Evolutionary conservation across 148 eudicot species (phyloP), one percentile per base, ranked within the genome.

Genomic region (Rhododendron kiyosumense): DNA sequence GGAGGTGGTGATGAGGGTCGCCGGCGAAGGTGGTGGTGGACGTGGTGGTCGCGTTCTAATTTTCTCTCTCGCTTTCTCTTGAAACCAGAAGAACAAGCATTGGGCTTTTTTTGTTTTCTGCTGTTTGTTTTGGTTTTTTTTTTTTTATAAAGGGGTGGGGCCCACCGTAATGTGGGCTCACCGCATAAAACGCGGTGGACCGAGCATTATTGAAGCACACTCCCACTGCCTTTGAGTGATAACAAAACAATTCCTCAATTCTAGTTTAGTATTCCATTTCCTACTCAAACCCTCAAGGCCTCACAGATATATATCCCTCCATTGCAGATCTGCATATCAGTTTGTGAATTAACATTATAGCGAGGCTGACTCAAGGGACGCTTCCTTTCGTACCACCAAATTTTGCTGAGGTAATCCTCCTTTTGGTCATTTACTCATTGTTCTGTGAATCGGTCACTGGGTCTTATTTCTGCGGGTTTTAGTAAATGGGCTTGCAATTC

Each of bases 121-220:
- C 32, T 32, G 32, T 32, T 32, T 32, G 0, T 32, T 32, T 32
- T 32, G 1, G 1, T n/a, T n/a, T n/a, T n/a, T n/a, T n/a, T n/a
- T n/a, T n/a, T n/a, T n/a, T n/a, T n/a, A n/a, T n/a, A n/a, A n/a
- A n/a, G n/a, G n/a, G n/a, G n/a, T n/a, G 32, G 32, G 32, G 0
- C 1, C 0, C 1, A 1, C 0, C 1, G 32, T 32, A 32, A 32
- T 32, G 1, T 32, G 1, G 1, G 1, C 0, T 32, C 1, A 1
- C 1, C 1, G 0, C n/a, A n/a, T n/a, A n/a, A n/a, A n/a, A 32
- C 1, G 0, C 1, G 1, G 1, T 1, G 32, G 0, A 32, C 32
- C 32, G 0, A 32, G 1, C 0, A 32, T 32, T 32, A 0, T 0
- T 0, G 32, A 5, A 7, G 65, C 24, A 59, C 22, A 20, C 2